Evolutionary conservation across 345 rosid species (phyloP).

Genomic region (Theobroma cacao): DNA sequence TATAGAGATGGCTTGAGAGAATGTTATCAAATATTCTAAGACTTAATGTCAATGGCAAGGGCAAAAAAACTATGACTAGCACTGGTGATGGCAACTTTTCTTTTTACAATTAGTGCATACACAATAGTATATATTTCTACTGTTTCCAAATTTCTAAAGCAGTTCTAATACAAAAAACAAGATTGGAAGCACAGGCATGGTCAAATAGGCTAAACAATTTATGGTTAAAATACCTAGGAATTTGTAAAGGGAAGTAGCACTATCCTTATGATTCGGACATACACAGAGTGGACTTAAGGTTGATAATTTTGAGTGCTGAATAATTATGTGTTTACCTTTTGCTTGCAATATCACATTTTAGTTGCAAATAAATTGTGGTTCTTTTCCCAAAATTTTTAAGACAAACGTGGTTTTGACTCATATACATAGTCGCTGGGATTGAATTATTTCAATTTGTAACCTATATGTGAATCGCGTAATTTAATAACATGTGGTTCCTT

Average conservation of each 20-base stretch:
- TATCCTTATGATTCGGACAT: background rate
- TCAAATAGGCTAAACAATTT: background rate
- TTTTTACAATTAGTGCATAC: background rate
- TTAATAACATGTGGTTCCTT: constrained; percentile 23
- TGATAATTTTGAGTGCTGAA: background rate
- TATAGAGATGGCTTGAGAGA: background rate
- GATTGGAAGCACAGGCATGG: background rate
- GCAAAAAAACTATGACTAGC: background rate
- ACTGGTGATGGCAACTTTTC: background rate
- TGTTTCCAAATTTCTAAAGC: background rate
- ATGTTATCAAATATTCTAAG: background rate
- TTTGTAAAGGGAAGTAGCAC: background rate
- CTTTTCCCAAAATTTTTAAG: background rate
- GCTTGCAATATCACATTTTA: background rate
- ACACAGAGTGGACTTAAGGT: background rate
- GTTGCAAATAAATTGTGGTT: background rate
- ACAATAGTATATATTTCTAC: background rate
- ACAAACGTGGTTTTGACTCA: constrained; percentile 1
- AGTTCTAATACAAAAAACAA: background rate
- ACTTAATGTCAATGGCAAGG: background rate
- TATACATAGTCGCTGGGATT: background rate
- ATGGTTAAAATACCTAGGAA: constrained; percentile 3
- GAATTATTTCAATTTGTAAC: constrained; percentile 12
- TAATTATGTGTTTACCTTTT: background rate
- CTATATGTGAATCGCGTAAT: constrained; percentile 16